Base-by-base conservation (phyloP, 2,329 filamentous ascomycete genomes). In the Fusarium proliferatum region DNA sequence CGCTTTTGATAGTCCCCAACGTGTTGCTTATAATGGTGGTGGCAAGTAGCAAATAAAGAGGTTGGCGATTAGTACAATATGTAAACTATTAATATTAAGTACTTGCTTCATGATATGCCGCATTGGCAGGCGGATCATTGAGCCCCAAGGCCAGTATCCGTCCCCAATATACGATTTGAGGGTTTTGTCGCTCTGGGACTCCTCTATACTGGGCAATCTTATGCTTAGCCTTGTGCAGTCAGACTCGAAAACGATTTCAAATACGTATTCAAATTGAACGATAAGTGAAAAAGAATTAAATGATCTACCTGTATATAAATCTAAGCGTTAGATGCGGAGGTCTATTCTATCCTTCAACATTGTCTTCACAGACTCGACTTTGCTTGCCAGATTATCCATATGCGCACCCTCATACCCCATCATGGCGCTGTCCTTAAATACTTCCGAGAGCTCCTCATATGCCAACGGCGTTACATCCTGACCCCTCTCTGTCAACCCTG, bases 11-110 rank as follows among this genome's bases (percentile, higher is more conserved):
- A 62, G 64, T 28, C 15, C 17, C 6, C 45, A 69, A 21, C 52
- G 30, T 6, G 16, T 61, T 26, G 56, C 65, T 5, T 73, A 72
- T 7, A 72, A 72, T 30, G 69, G 23, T 8, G 19, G 28, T 56
- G 67, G 70, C 4, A 39, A 42, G 15, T 72, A 57, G 38, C 8
- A 6, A 21, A 33, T 9, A 15, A 28, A n/a, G 39, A 21, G 10
- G 12, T 41, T 15, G 11, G 21, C 39, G 39, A n/a, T 15, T 21
- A 15, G 21, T 12, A 5, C 3, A 6, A n/a, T 9, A 12, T 9
- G 21, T 19, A 41, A 13, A n/a, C 23, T 4, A 10, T 16, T 26
- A 6, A 19, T 26, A 19, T 12, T 4, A 6, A 9, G 23, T 26
- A 19, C 23, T 45, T 12, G 16, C 6, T 16, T 19, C 12, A 12